Evolutionary conservation across 2,329 filamentous ascomycete genomes (phyloP).

Genomic region (Colletotrichum scovillei): DNA sequence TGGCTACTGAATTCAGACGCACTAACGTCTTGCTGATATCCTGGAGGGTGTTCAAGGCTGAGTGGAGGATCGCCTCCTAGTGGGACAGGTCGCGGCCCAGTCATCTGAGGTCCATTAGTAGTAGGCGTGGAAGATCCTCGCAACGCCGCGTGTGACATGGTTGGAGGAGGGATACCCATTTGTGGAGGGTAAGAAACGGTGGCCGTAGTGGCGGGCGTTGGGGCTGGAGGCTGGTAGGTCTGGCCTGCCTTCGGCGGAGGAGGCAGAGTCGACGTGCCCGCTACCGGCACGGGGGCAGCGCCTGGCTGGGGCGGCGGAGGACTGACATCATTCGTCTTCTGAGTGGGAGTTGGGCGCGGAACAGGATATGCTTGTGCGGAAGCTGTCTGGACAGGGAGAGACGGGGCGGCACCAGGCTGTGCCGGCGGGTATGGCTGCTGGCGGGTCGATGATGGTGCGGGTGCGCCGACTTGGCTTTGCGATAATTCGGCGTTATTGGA

Average conservation of each 20-base stretch:
- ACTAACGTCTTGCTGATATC: slow-evolving; percentile 67
- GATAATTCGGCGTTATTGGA: slow-evolving; percentile 15
- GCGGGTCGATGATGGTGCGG: slow-evolving; percentile 37
- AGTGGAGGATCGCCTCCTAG: slow-evolving; percentile 40
- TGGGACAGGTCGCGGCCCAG: slow-evolving; percentile 41
- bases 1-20: slow-evolving; percentile 63
- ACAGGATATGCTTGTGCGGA: slow-evolving; percentile 47
- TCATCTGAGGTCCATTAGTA: slow-evolving; percentile 41
- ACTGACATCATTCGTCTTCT: slow-evolving; percentile 43
- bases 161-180: slow-evolving; percentile 63
- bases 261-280: slow-evolving; percentile 49
- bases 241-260: slow-evolving; percentile 65
- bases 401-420: slow-evolving; percentile 59
- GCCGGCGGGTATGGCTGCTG: slow-evolving; percentile 52
- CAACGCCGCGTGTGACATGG: slow-evolving; percentile 52
- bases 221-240: slow-evolving; percentile 50
- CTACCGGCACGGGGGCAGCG: slow-evolving; percentile 59
- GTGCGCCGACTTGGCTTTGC: slow-evolving; percentile 39
- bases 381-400: slow-evolving; percentile 56
- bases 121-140: slow-evolving; percentile 58
- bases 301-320: slow-evolving; percentile 70
- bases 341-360: slow-evolving; percentile 57
- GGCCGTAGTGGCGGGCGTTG: slow-evolving; percentile 45
- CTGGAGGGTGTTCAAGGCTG: slow-evolving; percentile 59
- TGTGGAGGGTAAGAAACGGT: slow-evolving; percentile 55